phyloP scores from a whole-genome alignment of 2,329 filamentous ascomycete genomes.

The Basipetospora chlamydospora region DNA sequence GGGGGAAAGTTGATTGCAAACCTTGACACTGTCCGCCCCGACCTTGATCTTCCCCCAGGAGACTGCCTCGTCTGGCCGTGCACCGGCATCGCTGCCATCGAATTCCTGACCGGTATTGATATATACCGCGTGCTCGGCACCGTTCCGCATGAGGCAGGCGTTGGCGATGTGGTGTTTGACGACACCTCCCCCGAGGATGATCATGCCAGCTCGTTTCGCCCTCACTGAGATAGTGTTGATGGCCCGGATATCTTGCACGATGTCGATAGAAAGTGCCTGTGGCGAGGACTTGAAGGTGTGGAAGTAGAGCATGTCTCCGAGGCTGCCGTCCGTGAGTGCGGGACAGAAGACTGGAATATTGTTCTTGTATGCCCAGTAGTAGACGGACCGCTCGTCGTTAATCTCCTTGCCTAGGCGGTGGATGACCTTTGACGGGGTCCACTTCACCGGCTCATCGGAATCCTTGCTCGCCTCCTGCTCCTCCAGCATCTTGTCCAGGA shows the following conservation, averaged over 20 bases:
- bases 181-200: slow-evolving; percentile 86
- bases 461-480: slow-evolving; percentile 75
- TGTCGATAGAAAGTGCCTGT: slow-evolving; percentile 67
- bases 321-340: slow-evolving; percentile 82
- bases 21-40: slow-evolving; percentile 80
- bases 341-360: slow-evolving; percentile 95
- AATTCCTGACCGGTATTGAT: slow-evolving; percentile 97
- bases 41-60: slow-evolving; percentile 98
- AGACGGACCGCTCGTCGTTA: slow-evolving; percentile 79
- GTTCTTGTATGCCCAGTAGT: slow-evolving; percentile 97
- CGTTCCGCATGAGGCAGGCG: slow-evolving; percentile 93
- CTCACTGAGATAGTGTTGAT: slow-evolving; percentile 87
- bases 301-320: slow-evolving; percentile 98
- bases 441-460: slow-evolving; percentile 54
- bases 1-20: slow-evolving; percentile 20
- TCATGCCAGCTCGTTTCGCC: slow-evolving; percentile 83
- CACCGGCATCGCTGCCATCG: slow-evolving; percentile 91
- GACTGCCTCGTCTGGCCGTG: slow-evolving; percentile 87
- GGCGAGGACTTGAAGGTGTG: slow-evolving; percentile 89
- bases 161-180: slow-evolving; percentile 98
- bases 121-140: slow-evolving; percentile 91
- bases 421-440: slow-evolving; percentile 91
- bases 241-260: slow-evolving; percentile 81
- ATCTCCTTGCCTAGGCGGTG: slow-evolving; percentile 84
- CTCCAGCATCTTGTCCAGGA: slow-evolving; percentile 83